Evolutionary conservation across 805 yeast species (phyloP).

Genomic region (Wickerhamomyces silvicola): DNA sequence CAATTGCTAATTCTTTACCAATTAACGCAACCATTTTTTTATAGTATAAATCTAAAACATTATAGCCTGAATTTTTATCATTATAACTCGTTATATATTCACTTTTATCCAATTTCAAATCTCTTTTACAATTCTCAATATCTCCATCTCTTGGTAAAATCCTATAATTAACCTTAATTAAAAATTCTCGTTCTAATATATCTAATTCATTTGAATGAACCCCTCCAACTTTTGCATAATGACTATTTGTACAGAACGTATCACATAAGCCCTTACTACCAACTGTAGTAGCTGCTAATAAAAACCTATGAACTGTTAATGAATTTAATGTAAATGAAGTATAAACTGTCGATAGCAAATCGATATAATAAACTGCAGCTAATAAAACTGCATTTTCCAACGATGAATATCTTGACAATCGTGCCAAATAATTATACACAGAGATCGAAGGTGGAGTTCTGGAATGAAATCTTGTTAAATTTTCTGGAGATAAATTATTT

Average conservation of each 20-base stretch:
- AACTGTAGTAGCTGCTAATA: slow-evolving; percentile 84
- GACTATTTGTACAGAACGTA: slow-evolving; percentile 86
- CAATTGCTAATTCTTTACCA: slow-evolving; percentile 27
- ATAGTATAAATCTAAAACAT: slow-evolving; percentile 42
- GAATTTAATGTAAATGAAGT: slow-evolving; percentile 80
- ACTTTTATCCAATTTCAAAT: slow-evolving; percentile 9
- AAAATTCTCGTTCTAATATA: slow-evolving; percentile 81
- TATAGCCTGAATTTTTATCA: slow-evolving; percentile 27
- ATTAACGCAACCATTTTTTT: slow-evolving; percentile 42
- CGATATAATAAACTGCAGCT: slow-evolving; percentile 85
- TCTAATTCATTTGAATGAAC: slow-evolving; percentile 78
- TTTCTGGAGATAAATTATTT: slow-evolving; percentile 25
- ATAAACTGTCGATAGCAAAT: slow-evolving; percentile 70
- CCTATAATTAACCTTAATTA: slow-evolving; percentile 72
- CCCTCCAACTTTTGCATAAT: slow-evolving; percentile 96
- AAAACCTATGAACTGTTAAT: slow-evolving; percentile 86
- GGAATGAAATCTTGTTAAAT: slow-evolving; percentile 86
- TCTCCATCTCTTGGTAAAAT: slow-evolving; percentile 51
- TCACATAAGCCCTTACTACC: slow-evolving; percentile 91
- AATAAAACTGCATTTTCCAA: slow-evolving; percentile 78
- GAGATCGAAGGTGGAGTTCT: slow-evolving; percentile 88
- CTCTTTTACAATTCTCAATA: slow-evolving; percentile 32
- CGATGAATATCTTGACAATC: slow-evolving; percentile 79
- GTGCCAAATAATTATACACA: slow-evolving; percentile 63
- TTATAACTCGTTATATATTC: no score